Base-by-base conservation (phyloP, 2,329 filamentous ascomycete species). In the Plenodomus lindquistii region DNA sequence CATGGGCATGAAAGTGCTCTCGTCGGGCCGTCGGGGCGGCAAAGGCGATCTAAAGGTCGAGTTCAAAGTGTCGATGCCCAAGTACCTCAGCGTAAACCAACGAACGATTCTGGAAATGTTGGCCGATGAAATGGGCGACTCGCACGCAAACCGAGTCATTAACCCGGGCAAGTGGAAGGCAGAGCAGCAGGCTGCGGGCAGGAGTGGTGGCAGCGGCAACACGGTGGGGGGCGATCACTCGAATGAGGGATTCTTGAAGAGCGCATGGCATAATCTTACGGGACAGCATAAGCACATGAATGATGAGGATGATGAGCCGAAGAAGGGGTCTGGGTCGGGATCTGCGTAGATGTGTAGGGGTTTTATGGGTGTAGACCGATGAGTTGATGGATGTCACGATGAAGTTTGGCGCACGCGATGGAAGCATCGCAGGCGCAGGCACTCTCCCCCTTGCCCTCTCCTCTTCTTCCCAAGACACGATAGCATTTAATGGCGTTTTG, bases 31-130 rank as follows among this genome's bases (percentile, higher is more conserved):
- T 16, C 82, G 90, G 40, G 81, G 85, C 46, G 81, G 81, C 34
- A 83, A 81, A 22, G 94, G 94, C 56, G 94, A 99, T 67, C 76
- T 99, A 51, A 87, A 85, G 69, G 91, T 99, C 6, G 93, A 99
- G 72, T 99, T 96, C 81, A 91, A 91, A 72, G 89, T 99, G 38
- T 79, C 83, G 45, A 96, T 97, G 90, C 94, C 94, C 38, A 97
- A 96, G 76, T 97, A 93, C 66, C 80, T 99, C 57, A 91, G 83
- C 45, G 83, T 88, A 38, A 97, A 96, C 75, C 92, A 99, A 77
- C 83, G 94, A 44, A 95, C 90, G 1, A 88, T 99, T 50, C 77
- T 96, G 37, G 94, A 99, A 77, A 93, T 97, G 84, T 83, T 99
- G 57, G 94, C 94, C 6, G 92, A 99, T 64, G 94, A 99, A 77